These are phyloP conservation scores for Ceratocystis eucalypticola DNA, from an alignment of 2,329 filamentous ascomycete genomes.

Conservation along the genomic window DNA sequence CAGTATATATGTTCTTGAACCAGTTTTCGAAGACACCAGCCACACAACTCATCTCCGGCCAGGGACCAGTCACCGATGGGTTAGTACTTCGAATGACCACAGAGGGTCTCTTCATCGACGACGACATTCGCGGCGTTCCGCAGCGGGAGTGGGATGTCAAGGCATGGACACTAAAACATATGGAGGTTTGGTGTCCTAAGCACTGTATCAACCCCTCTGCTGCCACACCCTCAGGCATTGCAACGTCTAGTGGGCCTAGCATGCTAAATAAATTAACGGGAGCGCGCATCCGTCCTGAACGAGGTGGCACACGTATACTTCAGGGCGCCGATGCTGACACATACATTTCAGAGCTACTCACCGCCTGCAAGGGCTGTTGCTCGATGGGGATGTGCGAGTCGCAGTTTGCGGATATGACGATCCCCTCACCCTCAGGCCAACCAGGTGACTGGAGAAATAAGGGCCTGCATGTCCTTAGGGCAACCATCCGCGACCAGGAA, in stretches of 20 bases:
- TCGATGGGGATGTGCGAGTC: conserved; percentile 39
- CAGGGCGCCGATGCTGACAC: conserved; percentile 52
- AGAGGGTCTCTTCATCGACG: conserved; percentile 92
- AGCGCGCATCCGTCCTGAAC: conserved; percentile 35
- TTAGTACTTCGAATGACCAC: conserved; percentile 84
- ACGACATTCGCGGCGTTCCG: conserved; percentile 80
- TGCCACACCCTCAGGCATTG: conserved; percentile 29
- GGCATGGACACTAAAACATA: conserved; percentile 86
- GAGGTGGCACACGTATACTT: conserved; percentile 38
- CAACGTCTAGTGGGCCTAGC: conserved; percentile 30
- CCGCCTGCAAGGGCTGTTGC: conserved; percentile 51
- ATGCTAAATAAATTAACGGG: conserved; percentile 36
- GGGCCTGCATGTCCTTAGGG: conserved; percentile 48
- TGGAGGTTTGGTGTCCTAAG: conserved; percentile 74
- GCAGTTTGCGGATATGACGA: conserved; percentile 33
- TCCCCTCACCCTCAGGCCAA: conserved; percentile 30
- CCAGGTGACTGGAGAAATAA: conserved; percentile 41
- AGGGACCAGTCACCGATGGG: conserved; percentile 77
- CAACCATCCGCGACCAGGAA: conserved; percentile 51
- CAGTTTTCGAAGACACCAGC: conserved; percentile 76
- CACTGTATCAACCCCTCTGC: conserved; percentile 41
- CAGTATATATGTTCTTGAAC: conserved; percentile 86
- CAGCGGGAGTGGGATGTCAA: conserved; percentile 98
- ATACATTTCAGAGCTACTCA: conserved; percentile 49
- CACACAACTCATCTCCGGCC: conserved; percentile 77